Percentiles rank a stretch among this genome's conserved stretches.
These are phyloP conservation scores for Calycina herbarum DNA, from an alignment of 2,329 filamentous ascomycete genomes.

Conservation along the genomic window DNA sequence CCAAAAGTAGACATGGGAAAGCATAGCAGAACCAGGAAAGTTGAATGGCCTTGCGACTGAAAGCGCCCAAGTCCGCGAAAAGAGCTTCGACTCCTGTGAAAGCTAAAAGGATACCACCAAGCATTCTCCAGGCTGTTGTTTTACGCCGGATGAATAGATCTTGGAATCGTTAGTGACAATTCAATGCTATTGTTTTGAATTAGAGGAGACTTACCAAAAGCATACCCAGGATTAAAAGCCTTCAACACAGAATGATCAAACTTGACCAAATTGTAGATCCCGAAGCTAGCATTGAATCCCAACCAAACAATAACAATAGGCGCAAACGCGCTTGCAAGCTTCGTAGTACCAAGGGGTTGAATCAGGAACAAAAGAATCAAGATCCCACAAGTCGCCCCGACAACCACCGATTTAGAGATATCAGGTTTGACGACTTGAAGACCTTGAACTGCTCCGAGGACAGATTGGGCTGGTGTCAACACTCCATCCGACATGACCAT, in stretches of 20 bases:
- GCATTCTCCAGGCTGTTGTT: constrained; percentile 59
- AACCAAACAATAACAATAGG: constrained; percentile 70
- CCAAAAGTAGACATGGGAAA: constrained; percentile 61
- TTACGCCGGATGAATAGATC: constrained; percentile 58
- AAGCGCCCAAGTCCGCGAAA: constrained; percentile 76
- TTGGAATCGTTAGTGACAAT: background rate
- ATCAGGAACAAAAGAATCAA: constrained; percentile 61
- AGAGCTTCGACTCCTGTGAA: constrained; percentile 77
- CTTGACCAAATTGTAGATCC: constrained; percentile 59
- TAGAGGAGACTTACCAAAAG: constrained; percentile 41
- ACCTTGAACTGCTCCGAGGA: constrained; percentile 67
- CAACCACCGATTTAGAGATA: constrained; percentile 55
- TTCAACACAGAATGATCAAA: constrained; percentile 54
- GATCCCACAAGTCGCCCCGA: constrained; percentile 64
- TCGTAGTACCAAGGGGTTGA: constrained; percentile 64
- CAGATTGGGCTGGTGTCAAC: constrained; percentile 67
- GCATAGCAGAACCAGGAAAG: constrained; percentile 69
- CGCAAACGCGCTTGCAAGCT: constrained; percentile 59
- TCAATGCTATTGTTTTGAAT: background rate
- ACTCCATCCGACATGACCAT: constrained; percentile 66
- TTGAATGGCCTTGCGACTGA: constrained; percentile 68
- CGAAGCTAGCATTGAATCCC: constrained; percentile 59
- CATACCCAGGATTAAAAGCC: constrained; percentile 58
- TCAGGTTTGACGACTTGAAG: constrained; percentile 57
- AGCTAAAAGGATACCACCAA: constrained; percentile 68